A percentile compares a stretch with the other conserved stretches of the same genome.
Evolutionary conservation across 2,329 filamentous ascomycete species (phyloP).

Genomic region (Monilinia fructicola): DNA sequence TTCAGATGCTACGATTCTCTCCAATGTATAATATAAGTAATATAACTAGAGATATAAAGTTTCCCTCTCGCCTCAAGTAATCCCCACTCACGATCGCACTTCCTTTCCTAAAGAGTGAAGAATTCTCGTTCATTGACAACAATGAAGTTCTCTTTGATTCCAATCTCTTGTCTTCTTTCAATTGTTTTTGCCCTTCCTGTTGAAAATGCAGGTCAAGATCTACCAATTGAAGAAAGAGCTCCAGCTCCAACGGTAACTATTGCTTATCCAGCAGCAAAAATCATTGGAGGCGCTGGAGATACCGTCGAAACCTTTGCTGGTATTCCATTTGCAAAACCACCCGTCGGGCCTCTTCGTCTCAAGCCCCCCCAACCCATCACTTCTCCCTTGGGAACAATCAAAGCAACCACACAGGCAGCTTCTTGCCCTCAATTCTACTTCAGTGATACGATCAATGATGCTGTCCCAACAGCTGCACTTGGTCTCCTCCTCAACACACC

Average conservation of each 20-base stretch:
- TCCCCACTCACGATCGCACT: neutral
- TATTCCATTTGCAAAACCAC: constrained; percentile 73
- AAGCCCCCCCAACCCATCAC: constrained; percentile 65
- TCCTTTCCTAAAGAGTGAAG: neutral
- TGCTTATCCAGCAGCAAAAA: constrained; percentile 25
- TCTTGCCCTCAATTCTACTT: constrained; percentile 73
- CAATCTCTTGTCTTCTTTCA: neutral
- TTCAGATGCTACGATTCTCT: neutral
- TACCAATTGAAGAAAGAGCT: constrained; percentile 15
- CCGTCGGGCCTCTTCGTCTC: constrained; percentile 64
- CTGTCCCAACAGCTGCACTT: constrained; percentile 46
- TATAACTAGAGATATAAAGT: neutral
- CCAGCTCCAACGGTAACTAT: constrained; percentile 24
- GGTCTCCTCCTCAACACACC: constrained; percentile 55
- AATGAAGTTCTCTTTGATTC: constrained; percentile 19
- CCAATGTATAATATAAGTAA: neutral
- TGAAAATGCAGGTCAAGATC: neutral
- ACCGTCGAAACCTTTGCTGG: constrained; percentile 64
- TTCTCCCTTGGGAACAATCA: constrained; percentile 57
- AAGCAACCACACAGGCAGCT: constrained; percentile 56
- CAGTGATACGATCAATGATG: constrained; percentile 47
- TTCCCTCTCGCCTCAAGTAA: neutral
- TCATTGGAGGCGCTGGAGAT: constrained; percentile 24
- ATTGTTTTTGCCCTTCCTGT: neutral
- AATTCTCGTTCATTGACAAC: too few species aligned